phyloP scores from a whole-genome alignment of 352 stramenopile species.

The Phytophthora aleatoria region DNA sequence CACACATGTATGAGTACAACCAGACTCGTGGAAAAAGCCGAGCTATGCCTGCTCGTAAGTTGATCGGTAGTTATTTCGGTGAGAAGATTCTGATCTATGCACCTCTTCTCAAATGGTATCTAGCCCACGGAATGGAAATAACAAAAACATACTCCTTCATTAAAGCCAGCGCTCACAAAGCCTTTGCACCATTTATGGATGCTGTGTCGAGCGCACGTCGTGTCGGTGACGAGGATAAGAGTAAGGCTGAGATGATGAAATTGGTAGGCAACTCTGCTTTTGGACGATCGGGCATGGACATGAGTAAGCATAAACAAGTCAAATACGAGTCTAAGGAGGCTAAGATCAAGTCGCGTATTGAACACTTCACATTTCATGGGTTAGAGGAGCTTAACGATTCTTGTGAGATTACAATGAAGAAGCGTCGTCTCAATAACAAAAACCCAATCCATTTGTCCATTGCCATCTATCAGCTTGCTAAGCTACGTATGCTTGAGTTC shows the following conservation, averaged over 20 bases:
- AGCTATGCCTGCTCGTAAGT: neutral
- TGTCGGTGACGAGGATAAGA: neutral
- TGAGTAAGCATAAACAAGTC: too few species aligned
- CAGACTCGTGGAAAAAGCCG: neutral
- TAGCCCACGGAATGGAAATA: neutral
- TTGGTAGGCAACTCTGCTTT: neutral
- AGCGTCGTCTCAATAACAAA: neutral
- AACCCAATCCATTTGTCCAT: neutral
- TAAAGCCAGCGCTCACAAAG: neutral
- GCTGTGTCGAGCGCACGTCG: neutral
- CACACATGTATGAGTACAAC: neutral
- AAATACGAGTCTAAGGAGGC: too few species aligned
- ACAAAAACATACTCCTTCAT: neutral
- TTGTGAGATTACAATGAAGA: too few species aligned
- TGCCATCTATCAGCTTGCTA: neutral
- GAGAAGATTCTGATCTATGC: neutral
- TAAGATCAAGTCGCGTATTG: too few species aligned
- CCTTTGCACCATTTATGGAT: neutral
- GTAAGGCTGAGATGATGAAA: neutral
- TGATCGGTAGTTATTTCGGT: neutral
- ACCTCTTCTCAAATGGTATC: neutral
- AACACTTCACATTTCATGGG: too few species aligned
- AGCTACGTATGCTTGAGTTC: neutral
- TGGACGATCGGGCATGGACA: neutral
- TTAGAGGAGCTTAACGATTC: too few species aligned